These are phyloP conservation scores for Microcyclospora pomicola DNA, from an alignment of 2,329 filamentous ascomycete genomes.

Conservation along the genomic window DNA sequence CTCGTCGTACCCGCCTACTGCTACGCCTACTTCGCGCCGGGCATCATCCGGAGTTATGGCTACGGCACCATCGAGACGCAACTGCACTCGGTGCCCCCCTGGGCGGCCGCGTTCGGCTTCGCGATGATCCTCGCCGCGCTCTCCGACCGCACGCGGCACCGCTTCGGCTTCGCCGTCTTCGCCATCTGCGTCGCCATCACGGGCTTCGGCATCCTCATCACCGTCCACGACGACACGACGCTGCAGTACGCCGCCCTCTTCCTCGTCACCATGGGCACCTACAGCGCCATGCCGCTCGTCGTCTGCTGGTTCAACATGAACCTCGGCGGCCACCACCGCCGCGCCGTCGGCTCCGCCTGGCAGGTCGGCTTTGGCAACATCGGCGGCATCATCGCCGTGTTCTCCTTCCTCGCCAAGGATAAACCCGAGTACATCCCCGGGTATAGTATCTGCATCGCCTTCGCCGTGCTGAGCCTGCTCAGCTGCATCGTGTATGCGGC, in stretches of 20 bases:
- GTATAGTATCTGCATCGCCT: constrained; percentile 64
- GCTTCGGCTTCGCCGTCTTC: constrained; percentile 57
- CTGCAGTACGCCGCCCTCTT: constrained; percentile 71
- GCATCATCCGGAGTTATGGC: constrained; percentile 36
- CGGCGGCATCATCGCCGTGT: constrained; percentile 40
- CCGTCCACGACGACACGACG: constrained; percentile 51
- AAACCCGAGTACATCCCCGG: constrained; percentile 55
- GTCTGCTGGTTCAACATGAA: constrained; percentile 45
- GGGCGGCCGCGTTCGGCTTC: constrained; percentile 63
- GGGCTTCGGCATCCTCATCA: constrained; percentile 63
- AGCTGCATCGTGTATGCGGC: constrained; percentile 47
- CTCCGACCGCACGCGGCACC: constrained; percentile 60
- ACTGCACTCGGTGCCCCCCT: constrained; percentile 43
- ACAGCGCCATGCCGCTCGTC: constrained; percentile 72
- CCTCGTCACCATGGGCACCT: constrained; percentile 55
- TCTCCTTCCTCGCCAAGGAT: constrained; percentile 41
- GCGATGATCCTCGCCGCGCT: constrained; percentile 59
- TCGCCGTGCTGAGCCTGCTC: constrained; percentile 53
- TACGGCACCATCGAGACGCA: constrained; percentile 42
- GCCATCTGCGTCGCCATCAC: constrained; percentile 55
- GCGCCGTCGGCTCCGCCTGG: constrained; percentile 36
- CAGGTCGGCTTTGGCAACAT: constrained; percentile 34
- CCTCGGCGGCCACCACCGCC: constrained; percentile 36
- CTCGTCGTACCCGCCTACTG: constrained; percentile 29
- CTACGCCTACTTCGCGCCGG: constrained; percentile 30